Percentiles rank a stretch among this genome's conserved stretches.
Conservation (phyloP, 2,329 filamentous ascomycete species). For the Paecilomyces niveus region DNA sequence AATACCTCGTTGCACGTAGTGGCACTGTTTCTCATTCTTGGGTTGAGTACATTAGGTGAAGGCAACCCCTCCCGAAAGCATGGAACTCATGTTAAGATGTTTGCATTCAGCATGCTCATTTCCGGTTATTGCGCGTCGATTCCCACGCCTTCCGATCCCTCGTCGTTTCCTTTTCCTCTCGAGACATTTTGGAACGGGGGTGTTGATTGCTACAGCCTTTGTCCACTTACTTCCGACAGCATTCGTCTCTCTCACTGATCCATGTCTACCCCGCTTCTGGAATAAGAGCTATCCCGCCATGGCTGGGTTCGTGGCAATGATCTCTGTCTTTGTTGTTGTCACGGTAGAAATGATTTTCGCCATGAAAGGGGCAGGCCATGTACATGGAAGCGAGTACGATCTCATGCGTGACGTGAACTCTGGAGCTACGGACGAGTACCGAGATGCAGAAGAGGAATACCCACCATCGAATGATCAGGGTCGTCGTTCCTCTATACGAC, state of each 20-base stretch:
- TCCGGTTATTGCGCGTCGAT: conserved; percentile 52
- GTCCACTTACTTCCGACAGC: conserved; percentile 57
- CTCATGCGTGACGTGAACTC: conserved; percentile 24
- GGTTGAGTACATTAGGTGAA: conserved; percentile 40
- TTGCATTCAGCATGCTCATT: conserved; percentile 49
- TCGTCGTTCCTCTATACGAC: conserved; percentile 13
- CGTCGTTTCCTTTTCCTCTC: conserved; percentile 53
- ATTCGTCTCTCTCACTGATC: conserved; percentile 53
- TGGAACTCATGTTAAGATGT: neutral
- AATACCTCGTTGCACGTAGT: conserved; percentile 62
- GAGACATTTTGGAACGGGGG: conserved; percentile 53
- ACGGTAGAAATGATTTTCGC: conserved; percentile 85
- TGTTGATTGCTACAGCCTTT: conserved; percentile 52
- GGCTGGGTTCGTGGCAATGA: conserved; percentile 74
- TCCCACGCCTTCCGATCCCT: conserved; percentile 54
- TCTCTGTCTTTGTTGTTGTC: conserved; percentile 73
- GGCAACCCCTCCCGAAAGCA: conserved; percentile 1
- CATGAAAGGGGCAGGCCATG: conserved; percentile 56
- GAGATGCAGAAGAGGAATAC: conserved; percentile 15
- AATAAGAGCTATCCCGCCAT: conserved; percentile 71
- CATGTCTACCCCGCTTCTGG: conserved; percentile 70
- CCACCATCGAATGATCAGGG: conserved; percentile 13
- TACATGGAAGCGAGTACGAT: conserved; percentile 49
- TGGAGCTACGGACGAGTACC: conserved; percentile 12
- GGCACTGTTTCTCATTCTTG: conserved; percentile 59